Percentiles rank a stretch among this genome's conserved stretches.
These are phyloP conservation scores for Epichloe aotearoae DNA, from an alignment of 2,329 filamentous ascomycete species.

Conservation along the genomic window DNA sequence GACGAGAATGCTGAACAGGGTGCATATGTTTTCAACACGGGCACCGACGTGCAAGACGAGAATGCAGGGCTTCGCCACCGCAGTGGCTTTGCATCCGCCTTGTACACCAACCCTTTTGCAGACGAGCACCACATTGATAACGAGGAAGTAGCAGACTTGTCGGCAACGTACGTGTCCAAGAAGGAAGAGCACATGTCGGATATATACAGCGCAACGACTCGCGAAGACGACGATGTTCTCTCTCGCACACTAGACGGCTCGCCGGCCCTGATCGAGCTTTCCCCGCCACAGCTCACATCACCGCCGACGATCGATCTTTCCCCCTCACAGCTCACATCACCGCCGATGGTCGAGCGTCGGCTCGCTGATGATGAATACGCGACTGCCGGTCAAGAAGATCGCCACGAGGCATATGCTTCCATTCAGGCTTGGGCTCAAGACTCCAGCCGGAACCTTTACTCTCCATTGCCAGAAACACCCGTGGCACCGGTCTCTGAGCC, in stretches of 20 bases:
- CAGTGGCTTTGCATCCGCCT: conserved; percentile 25
- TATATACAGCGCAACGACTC: conserved; percentile 45
- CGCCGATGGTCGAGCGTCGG: conserved; percentile 23
- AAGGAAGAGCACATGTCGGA: conserved; percentile 37
- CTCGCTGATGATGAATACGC: conserved; percentile 34
- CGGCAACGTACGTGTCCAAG: conserved; percentile 29
- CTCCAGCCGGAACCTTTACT: conserved; percentile 43
- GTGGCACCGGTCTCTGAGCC: conserved; percentile 36
- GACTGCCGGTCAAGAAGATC: conserved; percentile 35
- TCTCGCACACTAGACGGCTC: conserved; percentile 13
- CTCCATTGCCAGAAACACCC: conserved; percentile 42
- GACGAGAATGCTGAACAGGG: conserved; percentile 40
- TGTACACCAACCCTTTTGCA: conserved; percentile 46
- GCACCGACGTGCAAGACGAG: conserved; percentile 29
- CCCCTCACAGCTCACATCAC: conserved; percentile 7
- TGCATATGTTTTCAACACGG: conserved; percentile 44
- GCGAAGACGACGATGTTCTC: conserved; percentile 17
- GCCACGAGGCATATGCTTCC: conserved; percentile 38
- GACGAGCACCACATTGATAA: conserved; percentile 41
- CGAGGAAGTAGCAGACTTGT: conserved; percentile 28
- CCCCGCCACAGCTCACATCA: conserved; percentile 8
- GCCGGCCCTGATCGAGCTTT: conserved; percentile 22
- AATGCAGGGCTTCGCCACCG: conserved; percentile 37
- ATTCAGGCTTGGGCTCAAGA: conserved; percentile 53
- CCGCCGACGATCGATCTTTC: conserved; percentile 17